A percentile compares a stretch with the other conserved stretches of the same genome.
phyloP scores from a whole-genome alignment of 805 yeast genomes.

The Wickerhamiella australiensis region DNA sequence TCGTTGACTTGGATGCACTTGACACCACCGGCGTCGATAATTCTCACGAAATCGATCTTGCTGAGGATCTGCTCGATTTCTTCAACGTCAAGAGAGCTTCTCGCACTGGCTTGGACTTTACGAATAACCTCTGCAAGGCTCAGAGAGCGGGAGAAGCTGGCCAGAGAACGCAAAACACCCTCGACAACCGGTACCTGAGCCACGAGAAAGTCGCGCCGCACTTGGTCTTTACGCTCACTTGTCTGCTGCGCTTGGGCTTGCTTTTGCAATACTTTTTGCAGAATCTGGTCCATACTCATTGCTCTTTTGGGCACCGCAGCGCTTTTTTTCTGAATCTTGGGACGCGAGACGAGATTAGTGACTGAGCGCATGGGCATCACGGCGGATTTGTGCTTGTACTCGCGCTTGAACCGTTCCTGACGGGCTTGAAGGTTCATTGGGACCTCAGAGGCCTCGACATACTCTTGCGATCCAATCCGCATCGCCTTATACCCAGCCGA shows the following conservation, averaged over 20 bases:
- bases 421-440: neutral
- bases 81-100: neutral
- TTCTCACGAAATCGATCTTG: neutral
- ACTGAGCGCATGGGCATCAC: neutral
- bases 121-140: slow-evolving; percentile 7
- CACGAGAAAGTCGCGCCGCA: neutral
- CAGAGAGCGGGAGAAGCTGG: neutral
- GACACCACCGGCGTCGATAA: slow-evolving; percentile 3
- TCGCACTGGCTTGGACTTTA: neutral
- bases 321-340: neutral
- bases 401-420: neutral
- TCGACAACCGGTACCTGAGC: slow-evolving; percentile 3
- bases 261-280: slow-evolving; percentile 1
- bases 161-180: slow-evolving; percentile 1
- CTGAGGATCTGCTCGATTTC: slow-evolving; percentile 2
- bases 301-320: neutral
- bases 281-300: slow-evolving; percentile 5
- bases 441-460: neutral
- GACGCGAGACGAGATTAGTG: neutral
- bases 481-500: slow-evolving; percentile 33
- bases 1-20: neutral
- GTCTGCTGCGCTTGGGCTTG: neutral
- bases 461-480: neutral
- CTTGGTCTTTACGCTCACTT: neutral
- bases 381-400: neutral